Percentiles rank a stretch among this genome's conserved stretches.
These are phyloP conservation scores for Erysimum cheiranthoides DNA, from an alignment of 345 rosid species.

Conservation along the genomic window DNA sequence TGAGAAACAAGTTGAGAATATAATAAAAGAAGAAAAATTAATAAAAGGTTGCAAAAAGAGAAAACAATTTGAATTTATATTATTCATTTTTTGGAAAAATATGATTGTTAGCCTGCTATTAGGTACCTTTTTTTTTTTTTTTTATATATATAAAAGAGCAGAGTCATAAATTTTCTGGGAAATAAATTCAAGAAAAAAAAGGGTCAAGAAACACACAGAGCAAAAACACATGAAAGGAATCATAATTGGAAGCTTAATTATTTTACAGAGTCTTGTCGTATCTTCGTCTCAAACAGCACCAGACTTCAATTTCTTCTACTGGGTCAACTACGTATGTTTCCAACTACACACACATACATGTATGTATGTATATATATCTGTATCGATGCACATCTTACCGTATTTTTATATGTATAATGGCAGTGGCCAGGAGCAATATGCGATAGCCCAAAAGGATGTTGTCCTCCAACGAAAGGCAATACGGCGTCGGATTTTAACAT, in stretches of 20 bases:
- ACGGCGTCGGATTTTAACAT: conserved; percentile 75
- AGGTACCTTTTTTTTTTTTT: background rate
- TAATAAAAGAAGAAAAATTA: background rate
- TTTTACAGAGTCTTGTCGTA: conserved; percentile 20
- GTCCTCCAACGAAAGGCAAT: conserved; percentile 72
- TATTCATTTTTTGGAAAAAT: background rate
- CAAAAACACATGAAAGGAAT: conserved; percentile 36
- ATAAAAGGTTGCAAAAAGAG: background rate
- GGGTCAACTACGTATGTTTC: conserved; percentile 45
- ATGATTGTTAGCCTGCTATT: background rate
- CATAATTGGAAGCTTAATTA: conserved; percentile 26
- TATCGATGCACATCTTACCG: background rate
- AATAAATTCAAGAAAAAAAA: background rate
- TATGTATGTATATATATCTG: background rate
- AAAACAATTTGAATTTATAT: background rate
- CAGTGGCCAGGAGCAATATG: conserved; percentile 92
- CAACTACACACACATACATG: background rate
- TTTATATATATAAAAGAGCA: background rate
- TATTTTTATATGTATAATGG: conserved; percentile 6
- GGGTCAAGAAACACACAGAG: background rate
- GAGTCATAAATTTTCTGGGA: background rate
- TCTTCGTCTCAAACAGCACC: conserved; percentile 34
- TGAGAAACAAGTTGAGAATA: conserved; percentile 7
- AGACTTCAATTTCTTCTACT: conserved; percentile 44
- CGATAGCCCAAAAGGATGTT: conserved; percentile 69